These are phyloP conservation scores for Halophytophthora batemanensis DNA, from an alignment of 352 stramenopile genomes.

Conservation along the genomic window DNA sequence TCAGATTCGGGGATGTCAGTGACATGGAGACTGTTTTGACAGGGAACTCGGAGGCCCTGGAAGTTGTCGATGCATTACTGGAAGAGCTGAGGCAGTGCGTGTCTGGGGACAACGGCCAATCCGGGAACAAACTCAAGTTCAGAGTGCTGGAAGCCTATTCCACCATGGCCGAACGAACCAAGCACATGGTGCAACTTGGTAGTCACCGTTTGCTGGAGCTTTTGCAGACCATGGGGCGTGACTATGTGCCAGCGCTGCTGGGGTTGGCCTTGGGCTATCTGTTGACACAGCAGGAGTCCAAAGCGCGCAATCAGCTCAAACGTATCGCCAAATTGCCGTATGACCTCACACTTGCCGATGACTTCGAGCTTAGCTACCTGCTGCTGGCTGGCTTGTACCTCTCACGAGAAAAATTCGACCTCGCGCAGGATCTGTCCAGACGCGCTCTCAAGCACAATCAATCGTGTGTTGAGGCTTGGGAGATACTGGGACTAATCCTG, in stretches of 20 bases:
- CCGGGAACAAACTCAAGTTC: conserved; percentile 58
- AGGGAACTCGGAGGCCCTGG: conserved; percentile 83
- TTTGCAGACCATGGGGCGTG: conserved; percentile 77
- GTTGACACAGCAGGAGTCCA: conserved; percentile 90
- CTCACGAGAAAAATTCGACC: conserved; percentile 88
- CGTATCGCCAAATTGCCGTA: conserved; percentile 93
- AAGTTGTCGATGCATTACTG: conserved; percentile 85
- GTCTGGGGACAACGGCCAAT: conserved; percentile 8
- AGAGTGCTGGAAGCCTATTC: conserved; percentile 87
- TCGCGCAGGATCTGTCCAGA: conserved; percentile 92
- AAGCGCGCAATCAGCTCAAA: conserved; percentile 94
- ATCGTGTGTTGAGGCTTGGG: conserved; percentile 89
- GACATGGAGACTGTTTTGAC: conserved; percentile 49
- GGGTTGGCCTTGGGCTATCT: conserved; percentile 90
- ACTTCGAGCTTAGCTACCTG: conserved; percentile 93
- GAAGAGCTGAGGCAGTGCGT: conserved; percentile 64
- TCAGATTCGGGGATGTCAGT: conserved; percentile 87
- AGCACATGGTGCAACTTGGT: conserved; percentile 85
- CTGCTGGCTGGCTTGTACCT: conserved; percentile 94
- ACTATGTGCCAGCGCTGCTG: conserved; percentile 91
- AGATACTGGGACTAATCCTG: conserved; percentile 92
- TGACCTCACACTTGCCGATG: conserved; percentile 82
- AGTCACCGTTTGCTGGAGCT: conserved; percentile 91
- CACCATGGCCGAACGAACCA: conserved; percentile 73
- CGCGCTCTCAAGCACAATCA: conserved; percentile 93